A percentile compares a stretch with the other conserved stretches of the same genome.
These are phyloP conservation scores for Citrus medica DNA, from an alignment of 345 rosid species.

Conservation along the genomic window DNA sequence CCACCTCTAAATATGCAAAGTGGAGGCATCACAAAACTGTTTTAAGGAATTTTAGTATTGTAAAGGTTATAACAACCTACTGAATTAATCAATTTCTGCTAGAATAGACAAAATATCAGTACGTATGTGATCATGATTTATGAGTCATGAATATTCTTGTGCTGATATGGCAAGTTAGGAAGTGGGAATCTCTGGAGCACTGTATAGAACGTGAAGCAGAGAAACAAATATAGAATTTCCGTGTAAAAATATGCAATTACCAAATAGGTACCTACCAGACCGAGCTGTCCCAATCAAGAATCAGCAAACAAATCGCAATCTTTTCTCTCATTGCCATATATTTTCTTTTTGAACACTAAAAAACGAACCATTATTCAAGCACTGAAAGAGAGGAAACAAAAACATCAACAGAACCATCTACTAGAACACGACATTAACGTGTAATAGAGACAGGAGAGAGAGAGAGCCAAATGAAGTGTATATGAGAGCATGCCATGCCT, in stretches of 20 bases:
- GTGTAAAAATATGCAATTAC: slow-evolving; percentile 1
- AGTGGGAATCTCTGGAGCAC: neutral
- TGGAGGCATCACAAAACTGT: too few relatives aligned
- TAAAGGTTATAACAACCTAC: too few relatives aligned
- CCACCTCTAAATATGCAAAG: too few relatives aligned
- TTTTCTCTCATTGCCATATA: neutral
- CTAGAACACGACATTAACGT: neutral
- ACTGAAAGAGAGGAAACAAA: neutral
- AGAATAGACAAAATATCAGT: too few relatives aligned
- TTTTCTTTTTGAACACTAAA: neutral
- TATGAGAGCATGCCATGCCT: slow-evolving; percentile 49
- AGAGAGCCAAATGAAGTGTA: neutral
- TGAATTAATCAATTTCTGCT: too few relatives aligned
- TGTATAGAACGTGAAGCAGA: neutral
- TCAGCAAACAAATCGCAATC: slow-evolving; percentile 1
- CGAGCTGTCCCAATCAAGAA: slow-evolving; percentile 34
- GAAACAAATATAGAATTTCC: neutral
- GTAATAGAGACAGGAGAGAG: neutral
- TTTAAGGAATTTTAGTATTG: too few relatives aligned
- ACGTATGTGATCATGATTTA: too few relatives aligned
- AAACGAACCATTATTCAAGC: neutral
- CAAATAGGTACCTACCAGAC: slow-evolving; percentile 15
- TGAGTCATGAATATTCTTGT: too few relatives aligned
- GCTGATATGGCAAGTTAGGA: neutral
- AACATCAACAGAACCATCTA: neutral